These are phyloP conservation scores for Syzygium malaccense DNA, from an alignment of 441 rosid genomes.

Conservation along the genomic window DNA sequence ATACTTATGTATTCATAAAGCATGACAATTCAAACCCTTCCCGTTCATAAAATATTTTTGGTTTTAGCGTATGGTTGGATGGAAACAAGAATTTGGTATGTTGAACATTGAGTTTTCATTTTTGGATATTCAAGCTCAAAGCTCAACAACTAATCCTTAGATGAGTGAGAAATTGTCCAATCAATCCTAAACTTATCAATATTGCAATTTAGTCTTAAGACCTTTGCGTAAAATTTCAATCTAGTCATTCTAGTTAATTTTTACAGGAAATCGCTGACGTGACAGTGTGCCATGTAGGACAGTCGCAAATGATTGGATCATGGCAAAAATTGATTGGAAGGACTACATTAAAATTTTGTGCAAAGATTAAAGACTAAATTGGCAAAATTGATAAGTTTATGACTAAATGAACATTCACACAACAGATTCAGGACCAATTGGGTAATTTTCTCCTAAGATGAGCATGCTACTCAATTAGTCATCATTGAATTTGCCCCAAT, in stretches of 20 bases:
- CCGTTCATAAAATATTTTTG: background rate
- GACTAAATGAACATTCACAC: no score
- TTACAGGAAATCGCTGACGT: no score
- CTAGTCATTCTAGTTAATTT: no score
- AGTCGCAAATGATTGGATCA: background rate
- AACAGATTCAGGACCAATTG: no score
- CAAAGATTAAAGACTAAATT: background rate
- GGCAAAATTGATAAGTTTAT: no score
- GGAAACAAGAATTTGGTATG: background rate
- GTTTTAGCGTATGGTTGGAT: background rate
- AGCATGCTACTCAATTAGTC: no score
- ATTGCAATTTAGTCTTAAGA: no score
- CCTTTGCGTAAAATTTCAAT: accelerated
- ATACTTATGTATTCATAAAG: background rate
- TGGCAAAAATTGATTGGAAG: background rate
- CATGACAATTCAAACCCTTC: background rate
- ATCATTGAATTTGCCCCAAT: no score
- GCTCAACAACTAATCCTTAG: background rate
- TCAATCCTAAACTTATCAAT: no score
- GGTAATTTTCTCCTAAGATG: no score
- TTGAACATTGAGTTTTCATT: no score
- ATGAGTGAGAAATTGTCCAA: background rate
- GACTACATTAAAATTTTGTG: no score
- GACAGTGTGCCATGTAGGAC: background rate
- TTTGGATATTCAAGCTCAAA: background rate